Evolutionary conservation across 371 early-diverging fungal species (phyloP).

Genomic region (Syncephalis fuscata): DNA sequence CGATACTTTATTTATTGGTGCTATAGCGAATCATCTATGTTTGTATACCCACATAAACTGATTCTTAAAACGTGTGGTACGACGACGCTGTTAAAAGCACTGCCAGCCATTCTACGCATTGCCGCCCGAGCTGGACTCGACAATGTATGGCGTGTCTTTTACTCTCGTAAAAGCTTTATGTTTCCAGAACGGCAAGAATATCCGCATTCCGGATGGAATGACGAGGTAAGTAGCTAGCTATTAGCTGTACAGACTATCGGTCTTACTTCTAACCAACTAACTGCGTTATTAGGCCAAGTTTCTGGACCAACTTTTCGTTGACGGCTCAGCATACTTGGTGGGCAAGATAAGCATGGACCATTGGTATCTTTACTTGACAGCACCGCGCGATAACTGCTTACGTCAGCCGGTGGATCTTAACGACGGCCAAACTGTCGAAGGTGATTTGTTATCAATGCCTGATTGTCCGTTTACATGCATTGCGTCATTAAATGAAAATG

Average conservation of each 20-base stretch:
- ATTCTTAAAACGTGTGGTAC: conserved; percentile 96
- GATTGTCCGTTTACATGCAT: neutral
- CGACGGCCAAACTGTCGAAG: neutral
- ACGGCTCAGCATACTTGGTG: conserved; percentile 74
- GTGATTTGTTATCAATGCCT: conserved; percentile 1
- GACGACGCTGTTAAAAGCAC: conserved; percentile 73
- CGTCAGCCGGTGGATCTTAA: neutral
- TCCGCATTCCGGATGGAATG: conserved; percentile 80
- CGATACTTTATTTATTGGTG: conserved; percentile 5
- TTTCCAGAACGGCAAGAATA: conserved; percentile 81
- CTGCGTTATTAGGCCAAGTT: conserved; percentile 36
- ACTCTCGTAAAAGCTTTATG: conserved; percentile 91
- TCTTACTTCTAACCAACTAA: too few species aligned
- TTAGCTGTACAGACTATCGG: too few species aligned
- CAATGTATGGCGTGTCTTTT: conserved; percentile 72
- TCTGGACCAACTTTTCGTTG: neutral
- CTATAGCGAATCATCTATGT: conserved; percentile 79
- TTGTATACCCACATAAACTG: conserved; percentile 85
- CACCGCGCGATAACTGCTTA: conserved; percentile 31
- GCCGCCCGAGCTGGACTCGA: conserved; percentile 53
- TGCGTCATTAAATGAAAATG: neutral
- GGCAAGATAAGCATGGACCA: conserved; percentile 87
- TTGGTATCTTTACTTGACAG: conserved; percentile 85
- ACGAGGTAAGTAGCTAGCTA: too few species aligned
- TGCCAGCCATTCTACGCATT: conserved; percentile 69